Base-by-base conservation (phyloP, 495 filamentous ascomycete genomes). In the Xylaria curta region DNA sequence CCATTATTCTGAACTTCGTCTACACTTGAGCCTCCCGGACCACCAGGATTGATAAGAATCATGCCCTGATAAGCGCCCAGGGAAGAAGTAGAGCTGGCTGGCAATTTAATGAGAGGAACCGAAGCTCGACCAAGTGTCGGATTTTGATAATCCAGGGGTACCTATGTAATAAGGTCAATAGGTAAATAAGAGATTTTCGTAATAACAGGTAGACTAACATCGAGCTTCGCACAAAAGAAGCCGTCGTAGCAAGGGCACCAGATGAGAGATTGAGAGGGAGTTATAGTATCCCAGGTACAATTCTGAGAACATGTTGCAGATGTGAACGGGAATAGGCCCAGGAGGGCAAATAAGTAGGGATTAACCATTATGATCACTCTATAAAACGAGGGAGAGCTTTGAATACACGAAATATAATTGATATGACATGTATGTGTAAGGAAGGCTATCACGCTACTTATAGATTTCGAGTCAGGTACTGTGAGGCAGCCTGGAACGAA, bases 31-130 rank as follows among this genome's bases (percentile, higher is more conserved):
- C 81, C 78, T 9, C 82, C 82, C 5, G 82, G 82, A 1, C 82
- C 82, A 60, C 66, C 80, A 21, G 82, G 82, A 64, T 84, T 84
- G 58, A 81, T 51, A 17, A 84, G 66, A 8, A 84, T 51, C 10
- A 82, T 81, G 1, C 74, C 82, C 26, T 66, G 64, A 54, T 66
- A 66, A 64, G 64, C 1, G 31, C 47, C 64, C 40, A 24, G 40
- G 17, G 44, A 36, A 21, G 63, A 83, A 51, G 67, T 78, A 8
- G 76, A 73, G 10, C 76, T 78, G 19, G 77, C 74, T 61, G 78
- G 78, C 74, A 44, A 75, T 71, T 64, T 65, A 19, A 59, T 56
- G 12, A 54, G 46, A 46, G 62, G 70, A 46, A 72, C 21, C 8
- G 61, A 58, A 31, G 49, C 70, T 47, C 62, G 70, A 42, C 62